Evolutionary conservation across 1,284 basidiomycete species (phyloP).

Genomic region (Ganoderma sp.): DNA sequence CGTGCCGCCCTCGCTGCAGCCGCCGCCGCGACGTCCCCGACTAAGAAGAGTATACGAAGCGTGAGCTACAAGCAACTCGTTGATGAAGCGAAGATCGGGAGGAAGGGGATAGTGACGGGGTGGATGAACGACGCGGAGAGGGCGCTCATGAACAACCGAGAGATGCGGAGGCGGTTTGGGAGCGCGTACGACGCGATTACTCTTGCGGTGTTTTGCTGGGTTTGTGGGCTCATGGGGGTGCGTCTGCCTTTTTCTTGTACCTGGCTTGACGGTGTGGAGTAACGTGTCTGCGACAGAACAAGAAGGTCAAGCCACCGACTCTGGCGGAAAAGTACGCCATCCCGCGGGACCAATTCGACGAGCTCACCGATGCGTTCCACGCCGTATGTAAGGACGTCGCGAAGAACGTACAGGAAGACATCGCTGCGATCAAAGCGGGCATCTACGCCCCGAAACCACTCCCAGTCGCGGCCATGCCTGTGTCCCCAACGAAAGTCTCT

Average conservation of each 20-base stretch:
- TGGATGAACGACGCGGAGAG: conserved; percentile 36
- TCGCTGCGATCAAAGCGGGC: conserved; percentile 21
- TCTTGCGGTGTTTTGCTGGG: conserved; percentile 37
- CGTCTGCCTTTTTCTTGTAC: not conserved
- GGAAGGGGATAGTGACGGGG: conserved; percentile 27
- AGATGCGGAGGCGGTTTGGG: conserved; percentile 28
- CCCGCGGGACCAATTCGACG: conserved; percentile 29
- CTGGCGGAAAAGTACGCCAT: conserved; percentile 26
- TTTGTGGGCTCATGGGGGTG: conserved; percentile 30
- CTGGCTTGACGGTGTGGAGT: not conserved
- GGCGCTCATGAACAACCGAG: conserved; percentile 30
- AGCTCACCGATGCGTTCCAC: conserved; percentile 32
- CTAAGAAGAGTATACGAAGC: conserved; percentile 7
- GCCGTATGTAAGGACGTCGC: conserved; percentile 28
- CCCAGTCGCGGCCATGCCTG: not conserved
- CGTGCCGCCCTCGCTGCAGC: conserved; percentile 35
- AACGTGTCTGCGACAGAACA: not conserved
- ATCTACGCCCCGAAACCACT: conserved; percentile 1
- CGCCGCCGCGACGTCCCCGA: conserved; percentile 9
- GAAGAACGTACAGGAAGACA: conserved; percentile 23
- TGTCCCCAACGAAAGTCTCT: conserved; percentile 12
- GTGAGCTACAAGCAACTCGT: conserved; percentile 32
- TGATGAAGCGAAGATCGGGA: conserved; percentile 22
- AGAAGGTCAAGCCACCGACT: conserved; percentile 22
- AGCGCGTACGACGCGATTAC: conserved; percentile 32